These are phyloP conservation scores for Daldinia vernicosa DNA, from an alignment of 495 filamentous ascomycete species.

Conservation along the genomic window DNA sequence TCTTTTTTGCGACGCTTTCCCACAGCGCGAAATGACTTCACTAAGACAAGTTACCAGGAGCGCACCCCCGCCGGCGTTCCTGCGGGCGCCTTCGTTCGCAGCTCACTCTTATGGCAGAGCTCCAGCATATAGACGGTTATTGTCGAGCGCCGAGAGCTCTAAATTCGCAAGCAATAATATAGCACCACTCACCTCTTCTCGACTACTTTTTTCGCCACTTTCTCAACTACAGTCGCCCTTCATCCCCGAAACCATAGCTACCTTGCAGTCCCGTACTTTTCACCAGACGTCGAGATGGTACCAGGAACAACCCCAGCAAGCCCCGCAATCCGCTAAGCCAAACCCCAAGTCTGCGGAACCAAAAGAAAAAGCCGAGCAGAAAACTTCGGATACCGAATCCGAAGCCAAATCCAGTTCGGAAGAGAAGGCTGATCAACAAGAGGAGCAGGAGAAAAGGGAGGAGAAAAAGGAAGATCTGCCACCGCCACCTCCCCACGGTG, in stretches of 20 bases:
- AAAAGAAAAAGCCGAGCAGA: conserved; percentile 42
- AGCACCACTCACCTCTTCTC: conserved; percentile 40
- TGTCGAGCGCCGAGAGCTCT: conserved; percentile 49
- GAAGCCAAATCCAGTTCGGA: conserved; percentile 58
- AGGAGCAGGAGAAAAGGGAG: conserved; percentile 58
- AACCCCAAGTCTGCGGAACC: conserved; percentile 48
- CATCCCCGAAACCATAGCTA: conserved; percentile 51
- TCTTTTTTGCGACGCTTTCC: conserved; percentile 17
- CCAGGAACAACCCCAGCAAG: conserved; percentile 42
- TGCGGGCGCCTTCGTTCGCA: conserved; percentile 48
- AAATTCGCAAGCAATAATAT: conserved; percentile 28
- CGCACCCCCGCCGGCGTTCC: conserved; percentile 49
- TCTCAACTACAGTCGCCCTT: conserved; percentile 57
- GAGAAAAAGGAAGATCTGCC: conserved; percentile 79
- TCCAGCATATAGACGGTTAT: conserved; percentile 68
- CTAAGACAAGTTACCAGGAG: conserved; percentile 55
- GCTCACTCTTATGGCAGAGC: conserved; percentile 60
- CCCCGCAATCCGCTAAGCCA: conserved; percentile 49
- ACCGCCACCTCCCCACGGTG: conserved; percentile 92
- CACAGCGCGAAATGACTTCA: conserved; percentile 54
- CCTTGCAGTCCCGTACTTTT: conserved; percentile 51
- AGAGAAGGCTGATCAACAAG: conserved; percentile 59
- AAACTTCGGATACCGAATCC: conserved; percentile 40
- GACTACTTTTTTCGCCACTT: conserved; percentile 40
- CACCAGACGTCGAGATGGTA: conserved; percentile 50